Base-by-base conservation (phyloP, 306 rosid genomes). In the Styphnolobium japonicum region DNA sequence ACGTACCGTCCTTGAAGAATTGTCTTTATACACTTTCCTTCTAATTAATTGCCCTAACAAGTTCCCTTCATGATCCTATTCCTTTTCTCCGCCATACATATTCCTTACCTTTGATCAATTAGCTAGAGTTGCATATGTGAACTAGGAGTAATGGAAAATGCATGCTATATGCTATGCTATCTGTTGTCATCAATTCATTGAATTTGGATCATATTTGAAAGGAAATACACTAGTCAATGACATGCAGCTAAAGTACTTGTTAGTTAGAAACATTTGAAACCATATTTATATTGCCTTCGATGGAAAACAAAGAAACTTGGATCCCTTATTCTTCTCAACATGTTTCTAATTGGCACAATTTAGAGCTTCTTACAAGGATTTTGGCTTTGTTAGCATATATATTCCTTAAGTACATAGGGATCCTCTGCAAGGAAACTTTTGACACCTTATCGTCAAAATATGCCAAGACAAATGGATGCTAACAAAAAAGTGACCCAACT, bases 1-100 rank as follows among this genome's bases (percentile, higher is more conserved):
- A 79, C 89, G 89, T 83, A 88, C 91, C 88, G 89, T 81, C 90
- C 91, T 84, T 86, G n/a, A 79, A 75, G 37, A 57, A 81, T 81
- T 80, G 85, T 83, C 89, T 33, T 78, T 43, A 48, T 10, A 23
- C 22, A 72, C 77, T 61, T 67, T 52, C 69, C 27, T 48, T 46
- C 85, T 85, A 67, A 74, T 80, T 57, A 56, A 71, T 60, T 82
- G 56, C 74, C 62, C 68, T 33, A 43, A 62, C 70, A 61, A 75
- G 37, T 69, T 51, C 21, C 67, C 81, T 22, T 55, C 78, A 63
- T 56, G 12, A 77, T 57, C 81, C 75, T 76, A 64, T 80, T 75
- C 83, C 75, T 83, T 86, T 62, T 77, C 78, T 73, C 75, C 31
- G 25, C 75, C 29, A 34, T 57, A 67, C 57, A 64, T 15, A 77